phyloP scores from a whole-genome alignment of 1,139 yeast species.

The Casaregolazyma suthepensis region DNA sequence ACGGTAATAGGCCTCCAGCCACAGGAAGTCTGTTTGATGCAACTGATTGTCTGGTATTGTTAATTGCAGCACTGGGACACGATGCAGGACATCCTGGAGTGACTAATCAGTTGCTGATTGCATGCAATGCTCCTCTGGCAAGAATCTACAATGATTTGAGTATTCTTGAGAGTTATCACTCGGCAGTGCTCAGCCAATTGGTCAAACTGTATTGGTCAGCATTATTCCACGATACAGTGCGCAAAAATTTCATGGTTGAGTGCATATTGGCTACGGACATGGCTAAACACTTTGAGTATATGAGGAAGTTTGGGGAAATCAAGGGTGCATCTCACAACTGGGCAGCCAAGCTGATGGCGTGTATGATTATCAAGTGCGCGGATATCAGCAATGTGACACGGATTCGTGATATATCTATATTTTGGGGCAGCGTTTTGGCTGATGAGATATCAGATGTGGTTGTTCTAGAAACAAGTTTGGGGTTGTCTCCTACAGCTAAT shows the following conservation, averaged over 20 bases:
- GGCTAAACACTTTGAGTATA: constrained; percentile 81
- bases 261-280: constrained; percentile 83
- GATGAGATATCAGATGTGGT: constrained; percentile 72
- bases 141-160: constrained; percentile 56
- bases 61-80: constrained; percentile 87
- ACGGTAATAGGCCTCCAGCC: background rate
- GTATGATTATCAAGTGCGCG: constrained; percentile 81
- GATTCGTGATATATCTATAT: constrained; percentile 65
- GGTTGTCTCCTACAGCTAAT: constrained; percentile 23
- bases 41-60: constrained; percentile 48
- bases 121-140: constrained; percentile 62
- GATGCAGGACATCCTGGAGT: constrained; percentile 97
- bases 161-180: constrained; percentile 79
- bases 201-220: constrained; percentile 59
- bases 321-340: constrained; percentile 20
- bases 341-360: constrained; percentile 41
- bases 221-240: background rate
- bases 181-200: constrained; percentile 60
- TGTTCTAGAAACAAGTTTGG: constrained; percentile 40
- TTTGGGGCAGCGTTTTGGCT: constrained; percentile 78
- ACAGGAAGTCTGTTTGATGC: background rate
- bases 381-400: constrained; percentile 91
- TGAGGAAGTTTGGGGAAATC: constrained; percentile 35
- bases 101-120: constrained; percentile 66
- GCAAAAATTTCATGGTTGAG: constrained; percentile 25